phyloP scores from a whole-genome alignment of 345 rosid genomes.

The Eucalyptus polybractea region DNA sequence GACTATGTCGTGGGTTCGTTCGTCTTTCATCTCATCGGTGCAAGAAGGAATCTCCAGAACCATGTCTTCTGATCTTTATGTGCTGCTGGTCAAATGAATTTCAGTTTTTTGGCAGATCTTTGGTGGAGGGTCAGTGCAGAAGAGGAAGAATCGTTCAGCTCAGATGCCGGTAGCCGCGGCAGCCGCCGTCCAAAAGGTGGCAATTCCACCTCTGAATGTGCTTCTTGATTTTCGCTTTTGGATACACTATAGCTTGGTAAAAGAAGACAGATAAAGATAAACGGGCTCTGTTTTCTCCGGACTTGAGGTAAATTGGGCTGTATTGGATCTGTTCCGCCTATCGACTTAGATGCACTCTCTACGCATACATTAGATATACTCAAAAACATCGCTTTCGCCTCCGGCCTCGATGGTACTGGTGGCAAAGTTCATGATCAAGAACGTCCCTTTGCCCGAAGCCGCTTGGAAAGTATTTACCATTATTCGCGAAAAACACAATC shows the following conservation, averaged over 20 bases:
- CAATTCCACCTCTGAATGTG: not conserved
- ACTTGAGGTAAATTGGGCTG: not conserved
- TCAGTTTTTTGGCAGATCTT: not conserved
- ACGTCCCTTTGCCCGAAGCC: not conserved
- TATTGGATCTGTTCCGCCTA: not conserved
- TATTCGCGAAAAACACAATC: fast-evolving
- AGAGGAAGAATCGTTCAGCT: not conserved
- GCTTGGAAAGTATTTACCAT: not conserved
- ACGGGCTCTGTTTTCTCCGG: not conserved
- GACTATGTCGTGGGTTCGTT: not conserved
- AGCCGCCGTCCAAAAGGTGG: not conserved
- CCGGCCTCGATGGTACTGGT: not conserved
- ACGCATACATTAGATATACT: not conserved
- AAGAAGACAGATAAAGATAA: not conserved
- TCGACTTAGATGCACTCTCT: not conserved
- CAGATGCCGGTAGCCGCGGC: not conserved
- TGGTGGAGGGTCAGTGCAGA: not conserved
- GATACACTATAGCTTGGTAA: not conserved
- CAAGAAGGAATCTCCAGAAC: not conserved
- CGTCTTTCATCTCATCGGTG: not conserved
- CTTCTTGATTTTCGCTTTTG: not conserved
- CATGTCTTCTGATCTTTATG: not conserved
- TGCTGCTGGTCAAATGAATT: not conserved
- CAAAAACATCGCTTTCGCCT: not conserved
- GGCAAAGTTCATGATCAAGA: not conserved